A percentile compares a stretch with the other conserved stretches of the same genome.
These are phyloP conservation scores for Spongiforma sp. DNA, from an alignment of 1,284 basidiomycete species.

Conservation along the genomic window DNA sequence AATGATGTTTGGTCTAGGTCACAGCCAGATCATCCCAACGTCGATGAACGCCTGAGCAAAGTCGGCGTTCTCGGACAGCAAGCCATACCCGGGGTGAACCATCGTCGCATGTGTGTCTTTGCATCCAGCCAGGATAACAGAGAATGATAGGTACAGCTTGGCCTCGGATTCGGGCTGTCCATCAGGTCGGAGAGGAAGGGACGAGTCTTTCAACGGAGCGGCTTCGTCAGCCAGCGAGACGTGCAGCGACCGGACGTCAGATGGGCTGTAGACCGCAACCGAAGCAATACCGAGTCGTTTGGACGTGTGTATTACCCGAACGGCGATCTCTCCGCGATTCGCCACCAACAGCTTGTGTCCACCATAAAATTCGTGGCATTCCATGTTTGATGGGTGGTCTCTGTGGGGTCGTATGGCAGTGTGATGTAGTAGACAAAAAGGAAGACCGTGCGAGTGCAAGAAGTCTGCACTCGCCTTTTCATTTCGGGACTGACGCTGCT, in stretches of 20 bases:
- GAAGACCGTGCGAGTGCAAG: too few species aligned
- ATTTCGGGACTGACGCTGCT: too few species aligned
- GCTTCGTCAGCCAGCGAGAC: constrained; percentile 57
- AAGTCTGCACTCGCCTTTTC: too few species aligned
- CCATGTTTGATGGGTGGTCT: constrained; percentile 16
- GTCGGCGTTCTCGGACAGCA: constrained; percentile 67
- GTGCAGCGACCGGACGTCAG: constrained; percentile 60
- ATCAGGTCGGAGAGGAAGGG: constrained; percentile 16
- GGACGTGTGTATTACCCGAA: constrained; percentile 61
- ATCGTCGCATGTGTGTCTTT: constrained; percentile 52
- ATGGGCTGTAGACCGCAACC: constrained; percentile 58
- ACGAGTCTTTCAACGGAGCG: constrained; percentile 39
- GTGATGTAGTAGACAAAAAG: too few species aligned
- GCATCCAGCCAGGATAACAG: constrained; percentile 51
- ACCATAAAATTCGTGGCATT: constrained; percentile 19
- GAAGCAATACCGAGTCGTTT: constrained; percentile 52
- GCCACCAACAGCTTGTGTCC: constrained; percentile 50
- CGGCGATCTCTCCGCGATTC: constrained; percentile 60
- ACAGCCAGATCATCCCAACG: constrained; percentile 63
- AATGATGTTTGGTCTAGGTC: too few species aligned
- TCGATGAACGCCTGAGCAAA: constrained; percentile 57
- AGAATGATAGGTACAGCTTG: constrained; percentile 48
- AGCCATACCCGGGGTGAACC: constrained; percentile 72
- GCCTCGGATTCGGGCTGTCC: constrained; percentile 45
- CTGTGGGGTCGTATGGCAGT: too few species aligned